Conservation (phyloP, 352 stramenopile genomes). For the Stephanocyclus meneghinianus region DNA sequence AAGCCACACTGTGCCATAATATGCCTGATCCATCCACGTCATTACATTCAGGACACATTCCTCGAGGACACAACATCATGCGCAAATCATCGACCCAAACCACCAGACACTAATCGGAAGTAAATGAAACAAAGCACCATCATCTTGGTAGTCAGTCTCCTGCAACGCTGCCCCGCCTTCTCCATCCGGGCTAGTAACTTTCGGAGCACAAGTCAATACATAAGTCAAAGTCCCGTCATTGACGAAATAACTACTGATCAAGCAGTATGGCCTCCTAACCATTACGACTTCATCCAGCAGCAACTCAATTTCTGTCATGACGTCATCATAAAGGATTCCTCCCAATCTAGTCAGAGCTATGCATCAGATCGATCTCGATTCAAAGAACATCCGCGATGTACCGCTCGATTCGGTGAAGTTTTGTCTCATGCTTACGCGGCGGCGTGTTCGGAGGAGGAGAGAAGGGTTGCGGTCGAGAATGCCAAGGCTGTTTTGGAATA, state of each 20-base stretch:
- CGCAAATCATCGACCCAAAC: no score
- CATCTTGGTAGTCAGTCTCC: no score
- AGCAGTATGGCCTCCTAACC: background rate
- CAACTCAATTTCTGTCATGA: background rate
- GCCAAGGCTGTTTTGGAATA: background rate
- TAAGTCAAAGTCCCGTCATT: no score
- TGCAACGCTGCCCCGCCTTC: no score
- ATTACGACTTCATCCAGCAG: background rate
- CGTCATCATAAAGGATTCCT: background rate
- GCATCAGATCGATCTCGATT: background rate
- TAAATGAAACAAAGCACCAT: no score
- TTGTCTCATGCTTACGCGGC: background rate
- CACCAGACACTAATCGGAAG: no score
- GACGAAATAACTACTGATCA: background rate
- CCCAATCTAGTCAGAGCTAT: background rate
- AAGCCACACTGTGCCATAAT: no score
- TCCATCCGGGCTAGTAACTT: no score
- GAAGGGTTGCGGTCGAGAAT: background rate
- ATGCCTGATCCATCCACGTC: no score
- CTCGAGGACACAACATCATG: no score
- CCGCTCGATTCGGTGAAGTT: background rate
- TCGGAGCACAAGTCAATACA: no score
- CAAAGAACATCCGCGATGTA: conserved; percentile 7
- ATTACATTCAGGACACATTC: no score
- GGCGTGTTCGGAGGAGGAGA: background rate